A percentile compares a stretch with the other conserved stretches of the same genome.
Conservation (phyloP, 23 red algal genomes). For the Gracilaria domingensis region DNA sequence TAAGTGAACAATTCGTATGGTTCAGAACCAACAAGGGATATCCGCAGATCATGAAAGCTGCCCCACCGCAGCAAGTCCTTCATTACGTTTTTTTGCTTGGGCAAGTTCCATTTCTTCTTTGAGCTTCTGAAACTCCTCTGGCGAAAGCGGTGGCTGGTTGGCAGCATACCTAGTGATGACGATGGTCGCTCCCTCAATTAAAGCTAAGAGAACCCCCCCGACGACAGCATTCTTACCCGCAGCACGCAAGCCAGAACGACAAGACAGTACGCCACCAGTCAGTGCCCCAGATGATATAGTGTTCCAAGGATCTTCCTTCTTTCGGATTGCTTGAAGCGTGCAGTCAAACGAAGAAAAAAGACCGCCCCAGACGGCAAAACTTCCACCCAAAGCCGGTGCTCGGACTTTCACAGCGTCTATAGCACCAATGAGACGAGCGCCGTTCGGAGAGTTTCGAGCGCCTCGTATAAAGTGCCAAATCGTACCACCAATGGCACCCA, state of each 20-base stretch:
- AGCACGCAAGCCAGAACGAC: conserved; percentile 77
- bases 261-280: conserved; percentile 92
- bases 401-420: conserved; percentile 96
- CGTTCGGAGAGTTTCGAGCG: conserved; percentile 90
- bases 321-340: conserved; percentile 81
- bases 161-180: conserved; percentile 51
- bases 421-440: conserved; percentile 86
- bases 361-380: conserved; percentile 99
- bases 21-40: neutral
- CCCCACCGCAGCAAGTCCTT: conserved; percentile 49
- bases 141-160: conserved; percentile 16
- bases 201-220: conserved; percentile 90
- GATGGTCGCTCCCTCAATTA: conserved; percentile 96
- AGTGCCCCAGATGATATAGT: conserved; percentile 90
- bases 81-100: conserved; percentile 18
- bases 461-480: conserved; percentile 98
- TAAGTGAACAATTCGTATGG: neutral
- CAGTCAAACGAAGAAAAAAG: conserved; percentile 99
- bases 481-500: conserved; percentile 95
- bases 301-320: conserved; percentile 97
- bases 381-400: conserved; percentile 88
- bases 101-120: conserved; percentile 67
- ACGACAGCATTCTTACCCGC: conserved; percentile 78
- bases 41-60: neutral
- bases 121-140: conserved; percentile 53